Base-by-base conservation (phyloP, 331 rosid species). In the Acacia concinna region DNA sequence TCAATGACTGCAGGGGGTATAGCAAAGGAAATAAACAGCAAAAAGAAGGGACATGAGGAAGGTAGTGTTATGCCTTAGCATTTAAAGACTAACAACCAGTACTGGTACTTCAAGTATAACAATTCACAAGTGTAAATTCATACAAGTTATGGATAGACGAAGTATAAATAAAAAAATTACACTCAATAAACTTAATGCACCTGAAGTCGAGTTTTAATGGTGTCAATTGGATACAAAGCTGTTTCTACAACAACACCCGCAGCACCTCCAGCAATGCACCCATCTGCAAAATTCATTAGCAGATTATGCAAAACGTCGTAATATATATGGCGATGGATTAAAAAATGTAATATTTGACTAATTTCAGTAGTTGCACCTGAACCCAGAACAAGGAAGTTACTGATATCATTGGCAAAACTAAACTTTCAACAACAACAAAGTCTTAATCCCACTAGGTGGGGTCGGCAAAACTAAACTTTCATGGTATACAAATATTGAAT, bases 121-220 rank as follows among this genome's bases (percentile, higher is more conserved):
- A 78, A 64, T 41, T 23, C 60, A 43, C 34, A 54, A 65, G 67
- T 14, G 23, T 54, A 59, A 59, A 59, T 12, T 43, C 59, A 40
- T 51, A 64, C 21, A 68, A 67, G 70, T 68, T 20, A 56, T 31
- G 59, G 35, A 76, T 37, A 62, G 31, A 38, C 1, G 0, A 59
- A 67, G 41, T 77, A 31, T 34, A 74, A 64, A 46, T 62, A 4
- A 63, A 46, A 37, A n/a, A 25, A 11, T 25, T 35, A 40, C 20
- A 43, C 13, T 52, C 11, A 17, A 71, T 20, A 69, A 31, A 40
- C 43, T 37, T 72, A 38, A 81, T 63, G 74, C 72, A 83, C 97
- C 94, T 91, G 97, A 37, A 91, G 78, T 75, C 94, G 91, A 67
- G 97, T 91, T 85, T 91, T 91, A 67, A 91, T 91, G n/a, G 97